Evolutionary conservation across 495 filamentous ascomycete species (phyloP), one percentile per base, ranked within the genome.

Genomic region (Polyplosphaeria fusca): DNA sequence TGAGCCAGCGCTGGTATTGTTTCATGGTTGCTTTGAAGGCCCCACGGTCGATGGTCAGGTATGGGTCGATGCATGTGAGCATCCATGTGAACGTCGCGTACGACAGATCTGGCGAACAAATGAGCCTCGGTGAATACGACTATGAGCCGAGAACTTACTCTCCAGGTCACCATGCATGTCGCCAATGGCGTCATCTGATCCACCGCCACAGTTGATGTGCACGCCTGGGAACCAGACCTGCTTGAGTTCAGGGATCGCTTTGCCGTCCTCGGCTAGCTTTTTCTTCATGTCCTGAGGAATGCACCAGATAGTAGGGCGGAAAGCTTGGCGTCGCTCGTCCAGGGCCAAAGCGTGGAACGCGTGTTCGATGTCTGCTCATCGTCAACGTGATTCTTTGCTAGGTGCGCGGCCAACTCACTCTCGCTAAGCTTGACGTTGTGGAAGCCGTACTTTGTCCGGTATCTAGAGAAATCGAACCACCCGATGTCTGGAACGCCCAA

Each of bases 291-390:
- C 69, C 24, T 25, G 60, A 19, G 23, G 72, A 68, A 28, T 75
- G 64, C 67, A 71, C 78, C 78, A 86, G 3, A 86, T 50, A 1
- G 78, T 76, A 0, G 82, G 82, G 4, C 67, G 49, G 58, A 82
- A 84, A 2, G 79, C 69, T 2, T 67, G 68, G 4, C 82, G 73
- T 11, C 69, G 62, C 61, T 85, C 82, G 43, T 85, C 82, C 2
- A 86, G 65, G 7, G 81, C 75, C 12, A 85, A 60, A 19, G 81
- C 82, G 23, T 86, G 82, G 59, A 77, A 85, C 2, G 83, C 82
- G 58, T 84, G 69, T 42, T 78, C 68, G 49, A 85, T 76, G 45
- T 77, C 69, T 66, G 63, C 4, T 70, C 18, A 39, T 55, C 41
- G 28, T 61, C 37, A 58, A 30, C 28, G 35, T 38, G 27, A 16